Percentiles rank a stretch among this genome's conserved stretches.
Evolutionary conservation across 768 basidiomycete species (phyloP).

Genomic region (Hericium rajendrae): DNA sequence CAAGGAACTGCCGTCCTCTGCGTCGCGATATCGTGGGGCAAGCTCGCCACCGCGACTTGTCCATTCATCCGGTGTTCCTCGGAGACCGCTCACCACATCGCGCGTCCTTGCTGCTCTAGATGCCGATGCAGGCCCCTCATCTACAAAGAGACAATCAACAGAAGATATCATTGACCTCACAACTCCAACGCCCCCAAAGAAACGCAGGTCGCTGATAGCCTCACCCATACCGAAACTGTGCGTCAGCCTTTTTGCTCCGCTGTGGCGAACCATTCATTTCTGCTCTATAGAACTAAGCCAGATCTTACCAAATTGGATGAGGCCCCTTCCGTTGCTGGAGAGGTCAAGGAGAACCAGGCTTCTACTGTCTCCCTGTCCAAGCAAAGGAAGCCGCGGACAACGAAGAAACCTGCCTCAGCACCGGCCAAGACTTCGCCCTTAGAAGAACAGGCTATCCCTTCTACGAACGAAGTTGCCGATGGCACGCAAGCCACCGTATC

Average conservation of each 20-base stretch:
- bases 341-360: no score
- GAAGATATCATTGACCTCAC: slow-evolving; percentile 13
- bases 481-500: not conserved
- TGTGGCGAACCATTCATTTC: no score
- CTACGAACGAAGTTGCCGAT: no score
- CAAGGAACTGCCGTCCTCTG: not conserved
- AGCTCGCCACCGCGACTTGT: not conserved
- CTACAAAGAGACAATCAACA: not conserved
- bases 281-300: not conserved
- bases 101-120: slow-evolving; percentile 7
- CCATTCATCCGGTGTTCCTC: not conserved
- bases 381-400: no score
- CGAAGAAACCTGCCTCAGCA: no score
- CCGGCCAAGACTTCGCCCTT: no score
- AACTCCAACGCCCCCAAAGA: not conserved
- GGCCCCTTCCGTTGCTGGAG: no score
- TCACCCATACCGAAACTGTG: not conserved
- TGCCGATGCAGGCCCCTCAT: not conserved
- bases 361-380: no score
- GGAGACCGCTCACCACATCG: not conserved
- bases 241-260: not conserved
- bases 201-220: not conserved
- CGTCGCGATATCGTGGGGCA: not conserved
- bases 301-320: not conserved
- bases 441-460: no score